Base-by-base conservation (phyloP, 2,329 filamentous ascomycete genomes). In the Trichophyton rubrum region DNA sequence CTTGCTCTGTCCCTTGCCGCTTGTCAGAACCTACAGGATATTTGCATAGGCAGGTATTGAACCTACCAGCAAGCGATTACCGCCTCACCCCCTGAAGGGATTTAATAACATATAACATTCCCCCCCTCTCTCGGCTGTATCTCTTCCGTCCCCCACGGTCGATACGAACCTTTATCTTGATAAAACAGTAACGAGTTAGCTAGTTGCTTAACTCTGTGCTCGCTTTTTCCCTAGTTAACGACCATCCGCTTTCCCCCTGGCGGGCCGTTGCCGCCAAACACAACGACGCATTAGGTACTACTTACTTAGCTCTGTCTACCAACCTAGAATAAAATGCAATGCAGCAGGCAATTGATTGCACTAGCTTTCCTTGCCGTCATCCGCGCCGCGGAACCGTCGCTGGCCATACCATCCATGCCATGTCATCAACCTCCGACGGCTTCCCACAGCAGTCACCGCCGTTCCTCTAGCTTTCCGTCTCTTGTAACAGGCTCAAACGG, bases 181-280 rank as follows among this genome's bases (percentile, higher is more conserved):
- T 40, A 60, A 22, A 45, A 40, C 30, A 22, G 8, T 2, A n/a
- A n/a, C n/a, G n/a, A n/a, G n/a, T n/a, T n/a, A n/a, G n/a, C n/a
- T n/a, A n/a, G 33, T 3, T 35, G 11, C 33, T 13, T 13, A 35
- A 35, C 33, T 35, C 33, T 13, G 33, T 38, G 3, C 33, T 3
- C 11, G 6, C 33, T 13, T 38, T 33, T 38, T 13, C 9, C 9
- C 33, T 38, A 30, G 6, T 8, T 30, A 30, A 30, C 13, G 40
- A 24, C 24, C 40, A 57, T 57, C 57, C 58, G 7, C 38, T 56
- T 30, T 57, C 58, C 59, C 47, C 41, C 60, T 30, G 22, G 8
- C 43, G 27, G 45, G 40, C 55, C 33, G 30, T 24, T 24, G 20
- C 47, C 40, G 58, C 41, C 15, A 30, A 53, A 59, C 59, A 49